Evolutionary conservation across 371 early-diverging fungal species (phyloP), one percentile per base, ranked within the genome.

Genomic region (Zychaea mexicana): DNA sequence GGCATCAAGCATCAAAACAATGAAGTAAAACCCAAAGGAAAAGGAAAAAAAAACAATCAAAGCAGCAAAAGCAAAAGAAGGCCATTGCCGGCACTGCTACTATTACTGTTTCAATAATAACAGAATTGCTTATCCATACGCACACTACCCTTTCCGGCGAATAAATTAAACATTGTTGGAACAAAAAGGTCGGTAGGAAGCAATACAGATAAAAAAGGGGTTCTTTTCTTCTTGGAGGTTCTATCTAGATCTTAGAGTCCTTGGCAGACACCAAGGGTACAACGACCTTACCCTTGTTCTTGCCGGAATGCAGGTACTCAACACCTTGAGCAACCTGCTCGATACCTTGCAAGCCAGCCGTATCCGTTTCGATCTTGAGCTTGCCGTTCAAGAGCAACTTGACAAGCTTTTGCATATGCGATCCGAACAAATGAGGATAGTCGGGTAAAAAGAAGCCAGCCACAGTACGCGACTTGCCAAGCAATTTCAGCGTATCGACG

Each of bases 391-490:
- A 42, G 19, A 81, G 58, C 33, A 74, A 33, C n/a, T 64, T 27
- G 21, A 73, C 60, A 64, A 86, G 53, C 1, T 67, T 64, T n/a
- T 67, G 27, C 74, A 85, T 70, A 26, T 79, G 80, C 5, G 49
- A 49, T 28, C 13, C 13, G 3, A 22, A 49, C 8, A 49, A 24
- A 24, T 49, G 49, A 24, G 49, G 21, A 49, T 49, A 49, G 27
- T 64, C 69, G 12, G 77, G 79, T 70, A 88, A 61, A 67, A 86
- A 86, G 81, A 88, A 88, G 1, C 86, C 88, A 46, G 79, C 69
- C 1, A 85, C 81, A 0, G 84, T 73, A n/a, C 80, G 73, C 24
- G 85, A 84, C 15, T 80, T 83, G 60, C 63, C 68, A 33, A 88
- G 77, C 26, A 88, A 73, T 32, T 76, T 57, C 21, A 73, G 60